Conservation (phyloP, 1,284 basidiomycete genomes). For the Pyrrhoderma lamaoense region DNA sequence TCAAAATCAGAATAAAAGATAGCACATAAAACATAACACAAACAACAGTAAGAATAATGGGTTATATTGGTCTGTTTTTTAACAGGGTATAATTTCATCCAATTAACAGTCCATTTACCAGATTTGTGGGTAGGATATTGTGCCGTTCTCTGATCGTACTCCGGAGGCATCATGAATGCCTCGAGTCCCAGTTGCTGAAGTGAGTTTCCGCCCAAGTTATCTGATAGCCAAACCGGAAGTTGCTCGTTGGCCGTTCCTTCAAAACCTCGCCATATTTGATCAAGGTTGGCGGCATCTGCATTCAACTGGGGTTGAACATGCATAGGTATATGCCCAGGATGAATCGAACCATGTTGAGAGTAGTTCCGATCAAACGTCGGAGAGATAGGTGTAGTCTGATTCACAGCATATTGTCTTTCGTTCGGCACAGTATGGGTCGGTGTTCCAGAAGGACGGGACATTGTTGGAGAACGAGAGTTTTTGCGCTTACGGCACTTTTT, state of each 20-base stretch:
- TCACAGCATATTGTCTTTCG: slow-evolving; percentile 32
- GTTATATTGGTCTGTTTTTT: too few species aligned
- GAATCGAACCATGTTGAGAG: slow-evolving; percentile 38
- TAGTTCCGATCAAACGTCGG: slow-evolving; percentile 35
- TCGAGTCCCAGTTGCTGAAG: slow-evolving; percentile 77
- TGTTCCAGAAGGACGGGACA: slow-evolving; percentile 30
- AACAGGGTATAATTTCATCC: too few species aligned
- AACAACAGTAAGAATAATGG: too few species aligned
- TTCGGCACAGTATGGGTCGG: slow-evolving; percentile 9
- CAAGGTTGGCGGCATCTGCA: slow-evolving; percentile 47
- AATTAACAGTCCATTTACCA: slow-evolving; percentile 37
- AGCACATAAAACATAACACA: background rate
- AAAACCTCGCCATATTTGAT: slow-evolving; percentile 67
- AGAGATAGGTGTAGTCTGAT: slow-evolving; percentile 26
- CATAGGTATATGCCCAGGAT: slow-evolving; percentile 28
- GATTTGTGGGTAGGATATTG: slow-evolving; percentile 50
- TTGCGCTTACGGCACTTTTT: slow-evolving; percentile 61
- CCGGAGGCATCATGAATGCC: slow-evolving; percentile 68
- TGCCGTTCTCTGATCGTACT: slow-evolving; percentile 48
- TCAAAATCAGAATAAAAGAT: background rate
- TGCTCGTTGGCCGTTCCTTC: slow-evolving; percentile 64
- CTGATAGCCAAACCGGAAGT: slow-evolving; percentile 75
- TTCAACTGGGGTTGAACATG: slow-evolving; percentile 27
- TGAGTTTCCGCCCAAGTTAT: slow-evolving; percentile 64
- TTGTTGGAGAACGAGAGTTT: slow-evolving; percentile 51